Evolutionary conservation across 345 rosid species (phyloP), one percentile per base, ranked within the genome.

Genomic region (Lepidium africanum): DNA sequence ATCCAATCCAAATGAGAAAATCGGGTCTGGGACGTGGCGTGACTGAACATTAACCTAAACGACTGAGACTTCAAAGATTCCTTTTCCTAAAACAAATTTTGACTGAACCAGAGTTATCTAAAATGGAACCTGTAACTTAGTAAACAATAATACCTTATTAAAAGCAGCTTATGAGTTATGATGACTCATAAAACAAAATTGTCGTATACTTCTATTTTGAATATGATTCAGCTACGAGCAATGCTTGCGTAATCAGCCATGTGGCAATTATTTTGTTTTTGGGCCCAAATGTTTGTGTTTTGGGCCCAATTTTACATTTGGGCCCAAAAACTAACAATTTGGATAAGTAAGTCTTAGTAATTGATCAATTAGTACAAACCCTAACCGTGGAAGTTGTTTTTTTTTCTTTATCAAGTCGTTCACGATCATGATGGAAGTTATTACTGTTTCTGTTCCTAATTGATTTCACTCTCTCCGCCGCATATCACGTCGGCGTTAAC

Each of bases 401-500:
- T 38, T 11, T 39, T 7, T 57, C 35, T 21, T 30, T 1, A 57
- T 57, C 4, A 36, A 57, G 16, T 19, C 13, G 11, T 58, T 40
- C 19, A 58, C 47, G 19, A 58, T 36, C 16, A 58, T 41, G 47
- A 74, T 79, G 81, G 74, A 48, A 45, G 13, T 56, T 11, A 25
- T 55, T 2, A 33, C 45, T 6, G 5, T 49, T 19, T 15, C 45
- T 53, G 27, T 45, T 76, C 68, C 57, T 79, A 6, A 3, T 5
- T 2, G 0, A 9, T 9, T 56, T 27, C 79, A 64, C 27, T 69
- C 10, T 37, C 50, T 66, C 43, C 33, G 38, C 17, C 37, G 17
- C 59, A 5, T 80, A 79, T 69, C 59, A 80, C 69, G 61, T 88
- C 80, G 92, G 97, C 49, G 85, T 91, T n/a, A 91, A 91, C 88